A percentile compares a stretch with the other conserved stretches of the same genome.
These are phyloP conservation scores for Penicillium palitans DNA, from an alignment of 2,329 filamentous ascomycete species.

Conservation along the genomic window DNA sequence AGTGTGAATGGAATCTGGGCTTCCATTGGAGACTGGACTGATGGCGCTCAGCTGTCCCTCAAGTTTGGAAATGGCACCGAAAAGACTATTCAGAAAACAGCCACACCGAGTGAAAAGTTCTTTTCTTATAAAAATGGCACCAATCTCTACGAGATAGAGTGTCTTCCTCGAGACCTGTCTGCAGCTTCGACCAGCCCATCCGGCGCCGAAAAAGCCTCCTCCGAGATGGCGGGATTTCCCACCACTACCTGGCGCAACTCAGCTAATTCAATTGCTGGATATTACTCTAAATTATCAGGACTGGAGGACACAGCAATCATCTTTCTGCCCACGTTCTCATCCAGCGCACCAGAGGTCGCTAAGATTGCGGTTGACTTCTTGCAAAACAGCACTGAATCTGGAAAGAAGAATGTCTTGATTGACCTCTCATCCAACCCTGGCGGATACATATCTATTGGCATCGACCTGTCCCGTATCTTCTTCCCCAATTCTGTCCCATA, in stretches of 20 bases:
- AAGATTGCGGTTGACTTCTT: constrained; percentile 27
- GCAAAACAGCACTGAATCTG: constrained; percentile 32
- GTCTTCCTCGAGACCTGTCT: constrained; percentile 21
- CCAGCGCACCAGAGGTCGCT: constrained; percentile 20
- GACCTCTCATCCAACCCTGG: constrained; percentile 64
- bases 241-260: constrained; percentile 21
- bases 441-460: constrained; percentile 52
- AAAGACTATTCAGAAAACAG: constrained; percentile 18
- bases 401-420: constrained; percentile 64
- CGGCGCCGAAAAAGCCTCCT: constrained; percentile 23
- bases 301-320: constrained; percentile 50
- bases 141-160: constrained; percentile 20
- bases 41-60: constrained; percentile 18
- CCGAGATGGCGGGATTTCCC: constrained; percentile 20
- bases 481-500: constrained; percentile 51
- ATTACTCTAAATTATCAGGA: constrained; percentile 44
- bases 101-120: constrained; percentile 21
- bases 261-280: constrained; percentile 44
- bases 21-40: constrained; percentile 22
- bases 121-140: constrained; percentile 25
- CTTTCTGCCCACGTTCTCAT: constrained; percentile 33
- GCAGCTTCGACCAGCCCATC: constrained; percentile 10
- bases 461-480: constrained; percentile 55
- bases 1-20: constrained; percentile 23
- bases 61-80: constrained; percentile 25